These are phyloP conservation scores for Leucoagaricus sp. DNA, from an alignment of 1,284 basidiomycete species.

Conservation along the genomic window DNA sequence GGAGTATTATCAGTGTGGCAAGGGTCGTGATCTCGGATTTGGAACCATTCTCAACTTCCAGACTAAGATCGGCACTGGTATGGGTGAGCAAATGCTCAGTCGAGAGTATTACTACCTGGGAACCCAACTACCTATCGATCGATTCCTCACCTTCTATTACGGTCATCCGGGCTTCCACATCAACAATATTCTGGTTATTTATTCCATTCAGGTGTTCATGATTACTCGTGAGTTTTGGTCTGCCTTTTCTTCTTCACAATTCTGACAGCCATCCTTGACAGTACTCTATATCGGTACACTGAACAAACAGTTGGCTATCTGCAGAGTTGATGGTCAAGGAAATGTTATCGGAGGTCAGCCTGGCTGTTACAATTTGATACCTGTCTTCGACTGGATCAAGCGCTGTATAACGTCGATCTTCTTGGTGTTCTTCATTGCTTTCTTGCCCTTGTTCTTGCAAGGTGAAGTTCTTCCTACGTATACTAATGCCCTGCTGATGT, in stretches of 20 bases:
- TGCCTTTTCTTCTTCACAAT: background rate
- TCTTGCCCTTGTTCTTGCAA: constrained; percentile 94
- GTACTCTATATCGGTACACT: constrained; percentile 93
- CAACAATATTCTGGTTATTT: constrained; percentile 99
- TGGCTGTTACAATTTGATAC: constrained; percentile 92
- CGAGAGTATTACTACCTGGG: constrained; percentile 99
- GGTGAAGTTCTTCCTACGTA: constrained; percentile 48
- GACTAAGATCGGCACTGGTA: constrained; percentile 99
- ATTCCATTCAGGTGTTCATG: constrained; percentile 97
- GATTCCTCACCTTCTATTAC: constrained; percentile 99
- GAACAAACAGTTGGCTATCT: constrained; percentile 88
- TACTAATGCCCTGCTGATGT: constrained; percentile 10
- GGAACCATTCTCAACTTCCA: constrained; percentile 99
- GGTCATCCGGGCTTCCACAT: constrained; percentile 99
- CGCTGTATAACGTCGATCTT: constrained; percentile 96
- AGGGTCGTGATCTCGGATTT: constrained; percentile 99
- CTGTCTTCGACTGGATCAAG: constrained; percentile 96
- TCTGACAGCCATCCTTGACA: constrained; percentile 29
- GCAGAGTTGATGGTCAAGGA: constrained; percentile 79
- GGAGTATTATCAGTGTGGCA: constrained; percentile 99
- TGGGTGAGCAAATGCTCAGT: constrained; percentile 99
- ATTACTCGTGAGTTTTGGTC: constrained; percentile 70
- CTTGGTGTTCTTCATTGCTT: constrained; percentile 96
- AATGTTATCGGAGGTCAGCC: constrained; percentile 80
- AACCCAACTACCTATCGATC: constrained; percentile 96